Percentiles rank a stretch among this genome's conserved stretches.
These are phyloP conservation scores for Sporobolomyces roseus DNA, from an alignment of 768 basidiomycete species.

Conservation along the genomic window DNA sequence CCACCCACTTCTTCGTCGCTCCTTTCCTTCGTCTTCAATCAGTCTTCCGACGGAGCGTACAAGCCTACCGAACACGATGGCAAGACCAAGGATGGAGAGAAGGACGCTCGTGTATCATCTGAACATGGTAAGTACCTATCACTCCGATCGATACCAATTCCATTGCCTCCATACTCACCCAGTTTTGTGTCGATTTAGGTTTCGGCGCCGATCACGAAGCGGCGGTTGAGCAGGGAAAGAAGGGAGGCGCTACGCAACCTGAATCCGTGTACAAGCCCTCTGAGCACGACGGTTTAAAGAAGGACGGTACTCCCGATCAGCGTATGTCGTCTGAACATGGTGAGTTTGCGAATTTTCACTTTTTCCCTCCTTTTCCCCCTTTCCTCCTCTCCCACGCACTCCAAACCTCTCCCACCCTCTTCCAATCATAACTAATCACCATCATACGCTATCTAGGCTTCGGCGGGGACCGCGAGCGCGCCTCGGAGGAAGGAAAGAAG, in stretches of 20 bases:
- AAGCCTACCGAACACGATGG: slow-evolving; percentile 50
- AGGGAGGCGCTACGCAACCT: slow-evolving; percentile 44
- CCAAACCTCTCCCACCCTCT: no score
- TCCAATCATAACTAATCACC: no score
- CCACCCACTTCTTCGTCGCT: neutral
- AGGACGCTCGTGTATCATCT: slow-evolving; percentile 47
- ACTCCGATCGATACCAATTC: no score
- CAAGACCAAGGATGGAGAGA: slow-evolving; percentile 47
- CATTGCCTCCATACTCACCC: no score
- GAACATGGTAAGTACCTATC: no score
- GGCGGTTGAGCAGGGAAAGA: slow-evolving; percentile 44
- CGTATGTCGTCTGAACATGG: slow-evolving; percentile 42
- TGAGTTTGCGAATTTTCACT: no score
- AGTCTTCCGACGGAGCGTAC: slow-evolving; percentile 9
- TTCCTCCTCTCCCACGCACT: no score
- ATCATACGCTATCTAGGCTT: no score
- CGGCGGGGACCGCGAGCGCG: slow-evolving; percentile 17
- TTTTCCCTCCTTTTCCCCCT: no score
- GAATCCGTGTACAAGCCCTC: slow-evolving; percentile 45
- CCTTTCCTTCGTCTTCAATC: neutral
- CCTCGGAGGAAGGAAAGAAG: slow-evolving; percentile 11
- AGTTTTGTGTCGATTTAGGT: no score
- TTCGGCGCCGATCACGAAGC: slow-evolving; percentile 38
- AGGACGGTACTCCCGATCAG: slow-evolving; percentile 48
- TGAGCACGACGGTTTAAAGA: slow-evolving; percentile 49